phyloP scores from a whole-genome alignment of 192 early-diverging fungal species.

The Dimargaris cristalligena region DNA sequence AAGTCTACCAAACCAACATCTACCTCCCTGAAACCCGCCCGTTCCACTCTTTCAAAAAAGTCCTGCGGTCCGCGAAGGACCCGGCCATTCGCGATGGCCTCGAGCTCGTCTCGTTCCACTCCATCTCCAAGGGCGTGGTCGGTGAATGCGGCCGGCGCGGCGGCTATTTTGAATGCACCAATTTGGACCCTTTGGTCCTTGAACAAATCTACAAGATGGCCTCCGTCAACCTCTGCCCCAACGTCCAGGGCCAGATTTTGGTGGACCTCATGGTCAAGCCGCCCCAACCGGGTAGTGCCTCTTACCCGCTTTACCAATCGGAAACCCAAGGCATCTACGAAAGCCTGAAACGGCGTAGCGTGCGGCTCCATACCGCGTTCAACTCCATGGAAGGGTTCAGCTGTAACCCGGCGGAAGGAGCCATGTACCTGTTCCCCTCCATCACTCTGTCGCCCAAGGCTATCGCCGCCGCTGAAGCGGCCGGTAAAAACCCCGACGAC shows the following conservation, averaged over 20 bases:
- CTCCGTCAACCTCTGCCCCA: slow-evolving; percentile 83
- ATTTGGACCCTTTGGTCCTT: slow-evolving; percentile 54
- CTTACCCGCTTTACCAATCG: slow-evolving; percentile 49
- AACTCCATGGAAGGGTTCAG: slow-evolving; percentile 67
- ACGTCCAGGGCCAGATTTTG: slow-evolving; percentile 86
- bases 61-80: slow-evolving; percentile 58
- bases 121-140: slow-evolving; percentile 93
- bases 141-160: slow-evolving; percentile 97
- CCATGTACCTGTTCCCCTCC: slow-evolving; percentile 93
- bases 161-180: slow-evolving; percentile 91
- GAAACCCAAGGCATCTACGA: slow-evolving; percentile 62
- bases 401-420: slow-evolving; percentile 79
- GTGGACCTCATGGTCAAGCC: slow-evolving; percentile 89
- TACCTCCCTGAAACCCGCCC: slow-evolving; percentile 63
- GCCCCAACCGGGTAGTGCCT: slow-evolving; percentile 61
- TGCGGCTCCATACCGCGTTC: slow-evolving; percentile 53
- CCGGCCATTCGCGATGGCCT: slow-evolving; percentile 38
- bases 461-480: slow-evolving; percentile 52
- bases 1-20: slow-evolving; percentile 96
- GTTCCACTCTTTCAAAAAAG: slow-evolving; percentile 95
- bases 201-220: slow-evolving; percentile 88
- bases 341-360: slow-evolving; percentile 65
- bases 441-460: slow-evolving; percentile 60
- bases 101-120: slow-evolving; percentile 93
- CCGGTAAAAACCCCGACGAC: slow-evolving; percentile 63